A percentile compares a stretch with the other conserved stretches of the same genome.
These are phyloP conservation scores for Fennellomyces sp. DNA, from an alignment of 371 early-diverging fungal genomes.

Conservation along the genomic window DNA sequence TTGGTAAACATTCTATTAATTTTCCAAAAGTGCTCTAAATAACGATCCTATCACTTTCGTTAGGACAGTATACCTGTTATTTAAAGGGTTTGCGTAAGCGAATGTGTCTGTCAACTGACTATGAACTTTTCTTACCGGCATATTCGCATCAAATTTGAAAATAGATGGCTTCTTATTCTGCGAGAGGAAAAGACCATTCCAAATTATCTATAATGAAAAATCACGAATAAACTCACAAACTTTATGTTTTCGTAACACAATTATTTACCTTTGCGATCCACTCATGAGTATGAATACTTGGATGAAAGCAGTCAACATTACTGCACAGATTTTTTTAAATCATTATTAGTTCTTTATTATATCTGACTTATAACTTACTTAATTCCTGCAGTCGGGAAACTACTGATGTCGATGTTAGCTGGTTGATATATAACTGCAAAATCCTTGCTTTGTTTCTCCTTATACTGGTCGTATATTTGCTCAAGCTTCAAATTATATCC, in stretches of 20 bases:
- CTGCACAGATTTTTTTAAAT: neutral
- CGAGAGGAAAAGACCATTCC: slow-evolving; percentile 10
- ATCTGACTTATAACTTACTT: neutral
- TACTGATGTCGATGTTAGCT: neutral
- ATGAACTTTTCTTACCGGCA: neutral
- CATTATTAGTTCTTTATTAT: neutral
- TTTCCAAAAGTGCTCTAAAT: no score
- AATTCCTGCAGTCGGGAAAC: slow-evolving; percentile 11
- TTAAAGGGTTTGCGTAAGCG: neutral
- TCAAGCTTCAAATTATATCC: slow-evolving; percentile 11
- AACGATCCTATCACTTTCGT: slow-evolving; percentile 4
- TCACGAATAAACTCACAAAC: neutral
- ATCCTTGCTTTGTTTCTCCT: neutral
- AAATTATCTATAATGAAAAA: neutral
- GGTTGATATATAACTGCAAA: slow-evolving; percentile 18
- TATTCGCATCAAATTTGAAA: neutral
- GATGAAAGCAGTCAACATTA: slow-evolving; percentile 20
- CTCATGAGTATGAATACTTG: slow-evolving; percentile 7
- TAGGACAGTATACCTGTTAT: slow-evolving; percentile 16
- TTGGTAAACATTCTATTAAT: no score
- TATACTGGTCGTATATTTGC: slow-evolving; percentile 15
- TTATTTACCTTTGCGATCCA: slow-evolving; percentile 18
- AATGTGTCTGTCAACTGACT: neutral
- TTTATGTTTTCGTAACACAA: neutral
- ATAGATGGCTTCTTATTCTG: neutral